These are phyloP conservation scores for Exophiala sp. DNA, from an alignment of 2,329 filamentous ascomycete genomes.

Conservation along the genomic window DNA sequence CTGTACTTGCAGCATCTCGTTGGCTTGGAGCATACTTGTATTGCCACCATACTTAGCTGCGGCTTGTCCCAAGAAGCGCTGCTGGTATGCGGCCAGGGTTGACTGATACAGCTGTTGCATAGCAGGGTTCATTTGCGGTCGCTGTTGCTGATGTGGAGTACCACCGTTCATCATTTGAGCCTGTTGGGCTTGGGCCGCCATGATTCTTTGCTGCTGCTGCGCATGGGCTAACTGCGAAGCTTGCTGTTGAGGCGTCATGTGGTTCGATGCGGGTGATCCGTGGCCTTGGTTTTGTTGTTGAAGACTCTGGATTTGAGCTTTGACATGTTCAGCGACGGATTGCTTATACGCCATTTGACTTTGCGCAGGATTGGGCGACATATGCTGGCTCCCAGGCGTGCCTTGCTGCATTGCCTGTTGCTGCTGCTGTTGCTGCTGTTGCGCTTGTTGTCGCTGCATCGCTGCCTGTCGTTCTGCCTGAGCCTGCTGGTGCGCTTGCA, in stretches of 20 bases:
- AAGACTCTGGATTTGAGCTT: slow-evolving; percentile 26
- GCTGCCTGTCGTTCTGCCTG: slow-evolving; percentile 31
- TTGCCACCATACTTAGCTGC: slow-evolving; percentile 26
- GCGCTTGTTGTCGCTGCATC: slow-evolving; percentile 32
- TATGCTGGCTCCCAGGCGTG: slow-evolving; percentile 27
- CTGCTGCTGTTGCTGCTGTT: slow-evolving; percentile 28
- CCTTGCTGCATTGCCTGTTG: slow-evolving; percentile 30
- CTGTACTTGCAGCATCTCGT: slow-evolving; percentile 19
- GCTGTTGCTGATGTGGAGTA: slow-evolving; percentile 15
- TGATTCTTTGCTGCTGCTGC: slow-evolving; percentile 23
- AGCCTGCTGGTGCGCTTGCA: slow-evolving; percentile 26
- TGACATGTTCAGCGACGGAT: slow-evolving; percentile 20
- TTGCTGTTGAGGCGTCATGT: slow-evolving; percentile 26
- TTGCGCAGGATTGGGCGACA: slow-evolving; percentile 30
- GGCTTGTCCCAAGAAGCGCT: slow-evolving; percentile 19
- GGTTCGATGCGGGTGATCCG: slow-evolving; percentile 23
- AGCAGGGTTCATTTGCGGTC: slow-evolving; percentile 18
- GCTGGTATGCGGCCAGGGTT: slow-evolving; percentile 13
- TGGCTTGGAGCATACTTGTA: slow-evolving; percentile 20
- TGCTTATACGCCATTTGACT: slow-evolving; percentile 23
- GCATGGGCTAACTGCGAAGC: slow-evolving; percentile 19
- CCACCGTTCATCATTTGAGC: slow-evolving; percentile 24
- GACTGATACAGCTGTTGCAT: slow-evolving; percentile 19
- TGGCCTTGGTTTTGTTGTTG: slow-evolving; percentile 19
- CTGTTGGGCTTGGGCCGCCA: slow-evolving; percentile 14